Base-by-base conservation (phyloP, 1,139 yeast genomes). In the Hyphopichia khmerensis region DNA sequence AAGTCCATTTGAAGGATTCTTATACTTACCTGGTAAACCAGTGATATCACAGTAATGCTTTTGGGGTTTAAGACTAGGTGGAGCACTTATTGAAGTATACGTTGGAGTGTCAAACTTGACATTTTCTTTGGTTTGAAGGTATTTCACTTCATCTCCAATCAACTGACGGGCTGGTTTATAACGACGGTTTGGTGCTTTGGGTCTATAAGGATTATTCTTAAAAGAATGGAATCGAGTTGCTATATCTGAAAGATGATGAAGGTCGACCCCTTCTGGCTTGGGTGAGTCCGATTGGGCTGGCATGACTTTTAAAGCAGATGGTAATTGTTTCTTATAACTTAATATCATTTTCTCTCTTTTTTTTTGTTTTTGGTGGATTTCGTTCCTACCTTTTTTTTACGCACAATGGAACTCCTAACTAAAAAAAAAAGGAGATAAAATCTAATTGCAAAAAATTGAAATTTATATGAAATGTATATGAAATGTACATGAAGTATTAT, bases 21-120 rank as follows among this genome's bases (percentile, higher is more conserved):
- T 84, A 69, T 93, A 93, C 38, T 66, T 75, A 0, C 91, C 95
- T 42, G 81, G 84, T 21, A 93, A 70, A 0, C 99, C 99, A 0
- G 99, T 93, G 40, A 93, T 82, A 62, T 93, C 99, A 66, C 99
- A 93, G 67, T 90, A 93, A 55, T 82, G 84, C 65, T 86, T 88
- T 17, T 74, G 70, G 0, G 98, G 98, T 51, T 72, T 76, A 50
- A 91, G 65, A 6, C 95, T 85, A 0, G 99, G 99, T 2, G 97
- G 96, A 0, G 97, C 96, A 29, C 80, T 80, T 8, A 91, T 69
- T 16, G 83, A 76, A 40, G 77, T 71, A 59, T 79, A 84, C 0
- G 88, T 82, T 5, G 85, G 74, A 1, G 79, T 72, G 44, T 76
- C 75, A 43, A 69, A 64, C 37, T 68, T 67, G 41, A 72, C 51